These are phyloP conservation scores for Heliocybe sulcata DNA, from an alignment of 1,284 basidiomycete species.

Conservation along the genomic window DNA sequence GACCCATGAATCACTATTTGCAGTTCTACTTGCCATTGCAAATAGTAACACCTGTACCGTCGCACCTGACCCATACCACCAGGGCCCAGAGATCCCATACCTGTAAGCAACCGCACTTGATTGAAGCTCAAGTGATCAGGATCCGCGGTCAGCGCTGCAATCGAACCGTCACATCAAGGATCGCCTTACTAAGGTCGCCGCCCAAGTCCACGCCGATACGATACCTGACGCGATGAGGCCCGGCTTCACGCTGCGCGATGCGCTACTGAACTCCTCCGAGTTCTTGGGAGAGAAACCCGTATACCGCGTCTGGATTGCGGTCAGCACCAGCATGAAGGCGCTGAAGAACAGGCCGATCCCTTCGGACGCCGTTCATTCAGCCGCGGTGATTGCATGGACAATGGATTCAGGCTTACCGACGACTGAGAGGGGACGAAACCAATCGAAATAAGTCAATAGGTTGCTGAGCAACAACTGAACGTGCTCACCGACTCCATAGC, in stretches of 20 bases:
- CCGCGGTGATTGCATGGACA: neutral
- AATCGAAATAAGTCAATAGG: neutral
- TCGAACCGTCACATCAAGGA: neutral
- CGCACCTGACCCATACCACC: constrained; percentile 40
- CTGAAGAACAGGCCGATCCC: constrained; percentile 84
- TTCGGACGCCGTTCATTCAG: constrained; percentile 15
- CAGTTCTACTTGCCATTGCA: constrained; percentile 20
- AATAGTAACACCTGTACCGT: constrained; percentile 51
- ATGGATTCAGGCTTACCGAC: constrained; percentile 28
- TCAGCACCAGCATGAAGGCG: constrained; percentile 67
- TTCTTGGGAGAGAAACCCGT: constrained; percentile 66
- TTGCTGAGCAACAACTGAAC: neutral
- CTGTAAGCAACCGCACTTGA: constrained; percentile 80
- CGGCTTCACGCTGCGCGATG: constrained; percentile 77
- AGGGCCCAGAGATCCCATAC: constrained; percentile 59
- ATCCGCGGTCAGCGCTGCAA: constrained; percentile 1
- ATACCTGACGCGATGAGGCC: constrained; percentile 89
- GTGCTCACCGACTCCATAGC: constrained; percentile 77
- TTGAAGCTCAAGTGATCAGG: constrained; percentile 41
- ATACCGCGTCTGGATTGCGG: constrained; percentile 65
- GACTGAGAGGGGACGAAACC: constrained; percentile 31
- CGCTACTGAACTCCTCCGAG: constrained; percentile 79
- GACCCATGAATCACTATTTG: neutral
- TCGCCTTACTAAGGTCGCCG: constrained; percentile 53
- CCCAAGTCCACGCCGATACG: constrained; percentile 84